phyloP scores from a whole-genome alignment of 805 yeast genomes.

The Nakazawaea pomicola region DNA sequence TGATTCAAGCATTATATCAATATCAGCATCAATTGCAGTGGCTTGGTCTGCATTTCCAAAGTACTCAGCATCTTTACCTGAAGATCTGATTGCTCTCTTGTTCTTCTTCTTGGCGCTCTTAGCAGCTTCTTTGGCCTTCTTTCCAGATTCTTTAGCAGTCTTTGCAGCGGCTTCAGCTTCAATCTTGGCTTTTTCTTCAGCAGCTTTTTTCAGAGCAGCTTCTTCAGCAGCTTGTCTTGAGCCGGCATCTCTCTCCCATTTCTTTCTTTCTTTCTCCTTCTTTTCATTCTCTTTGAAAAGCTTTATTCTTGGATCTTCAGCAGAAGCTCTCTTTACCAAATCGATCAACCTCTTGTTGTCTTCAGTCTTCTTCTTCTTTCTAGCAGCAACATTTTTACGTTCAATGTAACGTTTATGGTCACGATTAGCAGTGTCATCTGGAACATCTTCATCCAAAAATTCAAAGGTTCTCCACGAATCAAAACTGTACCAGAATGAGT shows the following conservation, averaged over 20 bases:
- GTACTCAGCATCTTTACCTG: conserved; percentile 80
- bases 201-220: conserved; percentile 81
- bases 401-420: conserved; percentile 98
- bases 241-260: conserved; percentile 98
- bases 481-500: conserved; percentile 87
- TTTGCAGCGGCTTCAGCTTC: conserved; percentile 72
- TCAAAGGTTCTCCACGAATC: conserved; percentile 99
- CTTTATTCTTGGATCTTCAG: conserved; percentile 94
- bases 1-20: conserved; percentile 71
- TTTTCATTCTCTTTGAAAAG: conserved; percentile 89
- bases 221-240: conserved; percentile 94
- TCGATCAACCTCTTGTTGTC: conserved; percentile 88
- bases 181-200: conserved; percentile 75
- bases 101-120: conserved; percentile 98
- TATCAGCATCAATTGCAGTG: conserved; percentile 67
- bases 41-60: conserved; percentile 75
- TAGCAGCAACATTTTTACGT: conserved; percentile 93
- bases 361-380: conserved; percentile 96
- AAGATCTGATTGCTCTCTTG: conserved; percentile 78
- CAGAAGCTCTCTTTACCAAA: conserved; percentile 80
- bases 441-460: conserved; percentile 97
- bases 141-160: conserved; percentile 55
- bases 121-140: conserved; percentile 88
- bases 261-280: conserved; percentile 88
- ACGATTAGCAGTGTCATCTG: conserved; percentile 98